phyloP scores from a whole-genome alignment of 176 grass and related monocot species.

The Alloteropsis semialata region DNA sequence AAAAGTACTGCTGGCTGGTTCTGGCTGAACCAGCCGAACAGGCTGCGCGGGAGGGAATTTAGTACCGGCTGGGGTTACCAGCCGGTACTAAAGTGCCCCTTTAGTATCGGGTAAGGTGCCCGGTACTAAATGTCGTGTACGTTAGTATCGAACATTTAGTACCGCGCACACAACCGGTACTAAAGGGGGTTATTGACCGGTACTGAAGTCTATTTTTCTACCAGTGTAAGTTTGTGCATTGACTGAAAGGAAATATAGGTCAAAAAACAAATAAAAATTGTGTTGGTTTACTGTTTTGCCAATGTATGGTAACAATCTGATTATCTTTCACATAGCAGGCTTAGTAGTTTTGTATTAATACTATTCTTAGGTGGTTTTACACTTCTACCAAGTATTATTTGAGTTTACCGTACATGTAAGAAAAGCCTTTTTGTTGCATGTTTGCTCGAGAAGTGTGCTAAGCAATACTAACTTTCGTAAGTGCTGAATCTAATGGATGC shows the following conservation, averaged over 20 bases:
- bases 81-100: too few relatives aligned
- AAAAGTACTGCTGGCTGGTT: too few relatives aligned
- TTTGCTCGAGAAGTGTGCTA: neutral
- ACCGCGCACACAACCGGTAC: too few relatives aligned
- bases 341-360: slow-evolving; percentile 2
- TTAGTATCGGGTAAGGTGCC: too few relatives aligned
- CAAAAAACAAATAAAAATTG: neutral
- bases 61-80: too few relatives aligned
- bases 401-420: neutral
- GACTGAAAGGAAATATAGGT: neutral
- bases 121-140: too few relatives aligned
- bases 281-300: neutral
- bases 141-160: too few relatives aligned
- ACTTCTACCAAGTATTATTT: neutral
- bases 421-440: neutral
- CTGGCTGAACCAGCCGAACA: too few relatives aligned
- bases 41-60: too few relatives aligned
- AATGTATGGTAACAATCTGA: neutral
- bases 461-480: neutral
- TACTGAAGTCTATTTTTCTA: too few relatives aligned
- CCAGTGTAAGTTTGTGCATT: neutral
- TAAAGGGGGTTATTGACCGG: too few relatives aligned
- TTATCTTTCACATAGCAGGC: neutral
- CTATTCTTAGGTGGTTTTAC: neutral
- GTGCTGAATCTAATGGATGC: neutral